Percentiles rank a stretch among this genome's conserved stretches.
These are phyloP conservation scores for Yamadazyma atlantica DNA, from an alignment of 1,139 yeast genomes.

Conservation along the genomic window DNA sequence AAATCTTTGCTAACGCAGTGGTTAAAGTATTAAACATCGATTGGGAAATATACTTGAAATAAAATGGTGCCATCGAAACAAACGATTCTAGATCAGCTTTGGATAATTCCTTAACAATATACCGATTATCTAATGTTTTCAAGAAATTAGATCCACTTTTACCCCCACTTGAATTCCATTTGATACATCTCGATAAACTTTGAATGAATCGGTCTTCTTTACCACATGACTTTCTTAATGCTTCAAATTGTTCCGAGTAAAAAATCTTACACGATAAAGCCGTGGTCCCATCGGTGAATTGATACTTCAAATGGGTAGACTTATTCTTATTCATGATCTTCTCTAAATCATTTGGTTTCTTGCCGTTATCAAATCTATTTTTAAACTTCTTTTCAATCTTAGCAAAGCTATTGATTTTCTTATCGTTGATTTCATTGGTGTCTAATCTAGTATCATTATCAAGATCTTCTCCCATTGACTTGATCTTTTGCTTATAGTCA, in stretches of 20 bases:
- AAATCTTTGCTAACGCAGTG: slow-evolving; percentile 89
- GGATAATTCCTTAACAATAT: slow-evolving; percentile 86
- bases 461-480: slow-evolving; percentile 34
- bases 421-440: slow-evolving; percentile 28
- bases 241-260: slow-evolving; percentile 95
- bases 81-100: slow-evolving; percentile 90
- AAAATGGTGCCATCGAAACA: slow-evolving; percentile 93
- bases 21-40: slow-evolving; percentile 94
- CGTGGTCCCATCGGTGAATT: slow-evolving; percentile 83
- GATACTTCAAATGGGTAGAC: slow-evolving; percentile 89
- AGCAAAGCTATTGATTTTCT: slow-evolving; percentile 38
- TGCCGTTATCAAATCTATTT: slow-evolving; percentile 22
- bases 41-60: slow-evolving; percentile 94
- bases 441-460: slow-evolving; percentile 15
- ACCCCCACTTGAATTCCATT: slow-evolving; percentile 97
- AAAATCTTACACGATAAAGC: slow-evolving; percentile 92
- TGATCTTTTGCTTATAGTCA: slow-evolving; percentile 73
- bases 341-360: slow-evolving; percentile 47
- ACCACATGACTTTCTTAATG: slow-evolving; percentile 82
- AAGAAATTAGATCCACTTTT: slow-evolving; percentile 93
- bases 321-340: slow-evolving; percentile 73
- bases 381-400: slow-evolving; percentile 48
- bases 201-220: slow-evolving; percentile 76
- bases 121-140: slow-evolving; percentile 86
- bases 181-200: slow-evolving; percentile 86